Percentiles rank a stretch among this genome's conserved stretches.
Conservation (phyloP, 176 grass and related monocot species). For the Musa beccarii region DNA sequence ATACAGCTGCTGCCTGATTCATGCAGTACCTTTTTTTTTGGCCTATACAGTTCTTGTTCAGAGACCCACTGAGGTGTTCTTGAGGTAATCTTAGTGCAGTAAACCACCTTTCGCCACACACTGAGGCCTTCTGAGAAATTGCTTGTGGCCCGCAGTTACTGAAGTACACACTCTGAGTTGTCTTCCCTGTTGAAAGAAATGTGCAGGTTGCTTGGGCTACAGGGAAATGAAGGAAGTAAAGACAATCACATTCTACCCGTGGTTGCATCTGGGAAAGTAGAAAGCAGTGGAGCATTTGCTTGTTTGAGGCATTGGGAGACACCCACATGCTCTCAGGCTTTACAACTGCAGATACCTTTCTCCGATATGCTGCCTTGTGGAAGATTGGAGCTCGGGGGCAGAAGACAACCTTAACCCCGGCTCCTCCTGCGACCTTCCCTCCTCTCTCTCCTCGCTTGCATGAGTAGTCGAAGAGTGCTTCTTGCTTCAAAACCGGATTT, state of each 20-base stretch:
- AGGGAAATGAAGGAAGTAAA: not conserved
- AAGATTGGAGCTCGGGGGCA: not conserved
- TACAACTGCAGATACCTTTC: not conserved
- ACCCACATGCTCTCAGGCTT: slow-evolving; percentile 10
- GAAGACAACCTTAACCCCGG: not conserved
- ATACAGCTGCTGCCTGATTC: too few relatives aligned
- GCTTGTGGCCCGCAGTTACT: too few relatives aligned
- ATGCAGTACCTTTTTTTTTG: too few relatives aligned
- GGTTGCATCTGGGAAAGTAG: not conserved
- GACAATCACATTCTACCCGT: not conserved
- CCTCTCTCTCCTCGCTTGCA: not conserved
- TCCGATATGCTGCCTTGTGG: not conserved
- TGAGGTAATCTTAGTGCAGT: too few relatives aligned
- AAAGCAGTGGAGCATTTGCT: slow-evolving; percentile 2
- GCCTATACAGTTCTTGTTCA: too few relatives aligned
- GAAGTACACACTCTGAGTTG: too few relatives aligned
- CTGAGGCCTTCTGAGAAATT: too few relatives aligned
- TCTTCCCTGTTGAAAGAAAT: not conserved
- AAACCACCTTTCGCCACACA: too few relatives aligned
- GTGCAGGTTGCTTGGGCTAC: not conserved
- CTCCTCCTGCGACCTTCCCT: not conserved
- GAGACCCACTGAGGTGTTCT: too few relatives aligned
- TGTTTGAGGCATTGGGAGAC: not conserved
- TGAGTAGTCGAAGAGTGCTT: not conserved
- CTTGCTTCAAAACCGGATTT: not conserved